phyloP scores from a whole-genome alignment of 352 stramenopile species.

The Discostella stelligera region DNA sequence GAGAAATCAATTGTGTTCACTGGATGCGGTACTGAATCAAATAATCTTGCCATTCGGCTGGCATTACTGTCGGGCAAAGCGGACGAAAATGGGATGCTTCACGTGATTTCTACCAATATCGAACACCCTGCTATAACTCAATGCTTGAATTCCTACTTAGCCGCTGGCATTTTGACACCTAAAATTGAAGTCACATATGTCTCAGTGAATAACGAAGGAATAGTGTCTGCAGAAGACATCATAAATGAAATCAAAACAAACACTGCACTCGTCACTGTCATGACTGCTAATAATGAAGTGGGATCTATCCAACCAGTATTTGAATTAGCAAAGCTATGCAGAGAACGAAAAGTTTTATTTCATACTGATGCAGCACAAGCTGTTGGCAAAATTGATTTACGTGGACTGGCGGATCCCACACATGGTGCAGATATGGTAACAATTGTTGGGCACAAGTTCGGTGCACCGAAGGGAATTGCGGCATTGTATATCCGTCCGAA shows the following conservation, averaged over 20 bases:
- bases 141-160: conserved; percentile 67
- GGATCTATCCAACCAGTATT: conserved; percentile 92
- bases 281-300: conserved; percentile 99
- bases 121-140: conserved; percentile 93
- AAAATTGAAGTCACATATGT: conserved; percentile 79
- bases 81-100: conserved; percentile 46
- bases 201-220: conserved; percentile 79
- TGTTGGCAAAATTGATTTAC: conserved; percentile 90
- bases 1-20: conserved; percentile 69
- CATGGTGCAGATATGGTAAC: conserved; percentile 92
- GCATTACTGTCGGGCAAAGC: conserved; percentile 57
- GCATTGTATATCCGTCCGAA: conserved; percentile 81
- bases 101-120: conserved; percentile 91
- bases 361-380: conserved; percentile 97
- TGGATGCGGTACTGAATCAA: conserved; percentile 82
- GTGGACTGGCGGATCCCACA: conserved; percentile 80
- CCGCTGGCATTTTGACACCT: conserved; percentile 33
- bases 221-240: conserved; percentile 83
- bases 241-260: conserved; percentile 83
- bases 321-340: conserved; percentile 83
- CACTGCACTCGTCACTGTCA: conserved; percentile 93
- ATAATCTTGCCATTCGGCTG: conserved; percentile 83
- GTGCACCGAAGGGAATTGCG: conserved; percentile 91
- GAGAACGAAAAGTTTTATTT: conserved; percentile 84
- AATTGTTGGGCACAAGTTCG: conserved; percentile 97